Conservation (phyloP, 768 basidiomycete species). For the Kwoniella botswanensis region DNA sequence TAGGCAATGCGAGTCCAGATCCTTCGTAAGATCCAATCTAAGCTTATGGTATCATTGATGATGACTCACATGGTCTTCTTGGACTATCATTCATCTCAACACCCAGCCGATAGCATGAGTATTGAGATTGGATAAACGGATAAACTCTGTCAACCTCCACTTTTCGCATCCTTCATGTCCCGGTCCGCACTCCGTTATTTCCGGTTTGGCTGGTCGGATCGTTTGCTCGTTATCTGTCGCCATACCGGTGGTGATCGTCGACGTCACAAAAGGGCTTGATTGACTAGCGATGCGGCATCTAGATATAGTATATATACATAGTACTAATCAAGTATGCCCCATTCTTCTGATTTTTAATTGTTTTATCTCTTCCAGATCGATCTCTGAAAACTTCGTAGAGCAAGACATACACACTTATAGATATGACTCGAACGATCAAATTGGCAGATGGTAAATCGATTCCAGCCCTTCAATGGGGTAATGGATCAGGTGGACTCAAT, state of each 20-base stretch:
- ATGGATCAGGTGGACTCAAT: slow-evolving; percentile 33
- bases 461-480: slow-evolving; percentile 54
- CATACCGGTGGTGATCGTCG: not conserved
- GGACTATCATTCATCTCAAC: no score
- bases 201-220: not conserved
- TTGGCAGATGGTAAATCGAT: slow-evolving; percentile 51
- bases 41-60: no score
- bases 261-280: not conserved
- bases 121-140: no score
- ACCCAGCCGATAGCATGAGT: no score
- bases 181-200: not conserved
- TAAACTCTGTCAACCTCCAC: not conserved
- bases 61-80: no score
- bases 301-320: no score
- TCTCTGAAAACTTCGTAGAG: not conserved
- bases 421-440: slow-evolving; percentile 41
- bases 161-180: not conserved
- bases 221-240: slow-evolving; percentile 12
- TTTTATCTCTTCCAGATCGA: no score
- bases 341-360: no score
- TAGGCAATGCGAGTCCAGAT: not conserved
- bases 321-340: no score
- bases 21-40: no score
- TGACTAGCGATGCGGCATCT: no score
- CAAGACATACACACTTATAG: not conserved